Conservation (phyloP, 768 basidiomycete species). For the Podaxis sp. region DNA sequence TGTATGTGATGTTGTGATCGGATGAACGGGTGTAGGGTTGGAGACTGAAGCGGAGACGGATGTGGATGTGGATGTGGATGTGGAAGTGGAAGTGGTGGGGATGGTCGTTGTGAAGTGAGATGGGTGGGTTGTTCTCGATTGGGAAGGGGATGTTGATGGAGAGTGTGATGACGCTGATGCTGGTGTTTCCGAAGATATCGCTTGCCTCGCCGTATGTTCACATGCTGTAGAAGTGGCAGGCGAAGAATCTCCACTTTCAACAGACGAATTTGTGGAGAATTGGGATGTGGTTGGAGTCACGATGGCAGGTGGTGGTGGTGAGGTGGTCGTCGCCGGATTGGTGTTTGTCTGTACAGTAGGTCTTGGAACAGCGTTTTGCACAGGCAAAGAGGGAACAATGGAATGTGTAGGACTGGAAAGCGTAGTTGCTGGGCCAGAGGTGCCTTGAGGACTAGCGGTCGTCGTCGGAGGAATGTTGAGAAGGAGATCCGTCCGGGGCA, state of each 20-base stretch:
- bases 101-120: background rate
- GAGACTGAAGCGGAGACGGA: conserved; percentile 3
- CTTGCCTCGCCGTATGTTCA: background rate
- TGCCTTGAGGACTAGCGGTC: background rate
- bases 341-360: background rate
- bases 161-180: conserved; percentile 6
- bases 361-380: background rate
- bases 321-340: background rate
- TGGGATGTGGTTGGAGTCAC: conserved; percentile 48
- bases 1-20: conserved; percentile 16
- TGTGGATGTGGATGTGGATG: background rate
- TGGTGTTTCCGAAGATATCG: background rate
- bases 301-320: conserved; percentile 13
- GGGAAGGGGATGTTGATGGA: background rate
- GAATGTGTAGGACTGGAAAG: conserved; percentile 6
- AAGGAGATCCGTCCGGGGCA: conserved; percentile 37
- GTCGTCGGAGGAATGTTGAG: conserved; percentile 37
- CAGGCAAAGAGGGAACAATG: background rate
- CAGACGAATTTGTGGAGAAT: conserved; percentile 28
- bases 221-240: conserved; percentile 16
- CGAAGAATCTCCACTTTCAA: conserved; percentile 6
- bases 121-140: background rate
- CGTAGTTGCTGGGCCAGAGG: conserved; percentile 11
- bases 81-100: background rate
- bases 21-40: background rate